Evolutionary conservation across 202 grass and related monocot genomes (phyloP), one percentile per base, ranked within the genome.

Genomic region (Panicum hallii): DNA sequence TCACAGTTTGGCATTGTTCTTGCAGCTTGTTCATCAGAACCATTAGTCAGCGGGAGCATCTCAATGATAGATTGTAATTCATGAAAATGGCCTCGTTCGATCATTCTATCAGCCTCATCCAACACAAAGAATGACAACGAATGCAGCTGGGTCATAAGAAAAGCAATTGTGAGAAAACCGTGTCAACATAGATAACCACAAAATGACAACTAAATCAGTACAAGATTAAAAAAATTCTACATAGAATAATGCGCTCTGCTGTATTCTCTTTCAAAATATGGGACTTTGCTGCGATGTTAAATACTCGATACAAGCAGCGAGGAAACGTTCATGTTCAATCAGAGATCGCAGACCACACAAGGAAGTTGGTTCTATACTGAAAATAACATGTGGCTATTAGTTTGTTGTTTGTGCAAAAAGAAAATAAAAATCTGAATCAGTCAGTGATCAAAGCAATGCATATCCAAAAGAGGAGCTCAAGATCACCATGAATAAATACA

Each of bases 81-180:
- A 74, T 92, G 82, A 77, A 96, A 96, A 84, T 99, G 97, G 17
- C 97, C 97, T 26, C 75, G 70, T 78, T 99, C 97, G 55, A 94
- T 92, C 93, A 99, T 99, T 90, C 97, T 92, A 86, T 99, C 97
- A 94, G 97, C 97, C 75, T 99, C 97, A 86, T 96, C 97, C 90
- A 99, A 77, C 70, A 96, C 86, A 26, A 99, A 99, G 88, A 99
- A 99, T 58, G 97, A 99, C 49, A 99, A 86, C 17, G 97, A 99
- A 67, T 94, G 89, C 17, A 99, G 61, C 96, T 98, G 95, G 72
- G 38, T 66, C 60, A 84, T n/a, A 82, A 63, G 36, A 86, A 70
- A 83, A 42, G 38, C 71, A 85, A 28, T 78, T 82, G 55, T 63
- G 16, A 70, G 23, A 54, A 80, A n/a, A 75, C 16, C 6, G 44